A percentile compares a stretch with the other conserved stretches of the same genome.
These are phyloP conservation scores for Trichophyton schoenleinii DNA, from an alignment of 2,329 filamentous ascomycete genomes.

Conservation along the genomic window DNA sequence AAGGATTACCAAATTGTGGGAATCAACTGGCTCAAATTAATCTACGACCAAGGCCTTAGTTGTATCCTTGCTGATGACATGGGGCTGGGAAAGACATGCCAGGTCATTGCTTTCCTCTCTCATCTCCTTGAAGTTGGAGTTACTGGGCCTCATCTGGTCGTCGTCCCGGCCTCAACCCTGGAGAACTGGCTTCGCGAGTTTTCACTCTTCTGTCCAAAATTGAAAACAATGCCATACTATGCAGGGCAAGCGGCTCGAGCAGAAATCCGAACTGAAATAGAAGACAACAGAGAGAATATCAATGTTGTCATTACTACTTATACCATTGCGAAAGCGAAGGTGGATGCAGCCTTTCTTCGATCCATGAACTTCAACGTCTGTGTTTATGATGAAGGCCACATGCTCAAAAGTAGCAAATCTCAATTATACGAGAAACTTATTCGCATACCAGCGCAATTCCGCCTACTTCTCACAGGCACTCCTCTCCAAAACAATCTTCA, in stretches of 20 bases:
- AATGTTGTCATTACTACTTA: conserved; percentile 64
- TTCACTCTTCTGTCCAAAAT: conserved; percentile 63
- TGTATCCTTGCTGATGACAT: conserved; percentile 96
- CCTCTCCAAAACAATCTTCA: conserved; percentile 93
- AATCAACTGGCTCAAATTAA: conserved; percentile 80
- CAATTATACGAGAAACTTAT: conserved; percentile 68
- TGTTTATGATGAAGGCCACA: conserved; percentile 90
- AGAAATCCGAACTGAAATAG: conserved; percentile 54
- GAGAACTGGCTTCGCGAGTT: conserved; percentile 96
- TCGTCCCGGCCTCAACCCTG: conserved; percentile 84
- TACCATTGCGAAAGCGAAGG: conserved; percentile 49
- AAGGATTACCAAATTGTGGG: conserved; percentile 93
- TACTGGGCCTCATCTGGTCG: conserved; percentile 65
- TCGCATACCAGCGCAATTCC: conserved; percentile 66
- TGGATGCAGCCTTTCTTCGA: conserved; percentile 52
- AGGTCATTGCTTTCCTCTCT: conserved; percentile 84
- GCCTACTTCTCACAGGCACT: conserved; percentile 77
- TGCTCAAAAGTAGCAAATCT: conserved; percentile 77
- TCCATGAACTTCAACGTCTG: conserved; percentile 46
- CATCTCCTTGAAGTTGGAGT: conserved; percentile 59
- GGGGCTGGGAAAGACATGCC: conserved; percentile 89
- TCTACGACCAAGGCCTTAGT: conserved; percentile 67
- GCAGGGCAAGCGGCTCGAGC: conserved; percentile 56
- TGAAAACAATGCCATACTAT: conserved; percentile 62
- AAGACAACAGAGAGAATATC: conserved; percentile 51